Conservation (phyloP, 179 eudicot genomes). For the Patellifolia procumbens region DNA sequence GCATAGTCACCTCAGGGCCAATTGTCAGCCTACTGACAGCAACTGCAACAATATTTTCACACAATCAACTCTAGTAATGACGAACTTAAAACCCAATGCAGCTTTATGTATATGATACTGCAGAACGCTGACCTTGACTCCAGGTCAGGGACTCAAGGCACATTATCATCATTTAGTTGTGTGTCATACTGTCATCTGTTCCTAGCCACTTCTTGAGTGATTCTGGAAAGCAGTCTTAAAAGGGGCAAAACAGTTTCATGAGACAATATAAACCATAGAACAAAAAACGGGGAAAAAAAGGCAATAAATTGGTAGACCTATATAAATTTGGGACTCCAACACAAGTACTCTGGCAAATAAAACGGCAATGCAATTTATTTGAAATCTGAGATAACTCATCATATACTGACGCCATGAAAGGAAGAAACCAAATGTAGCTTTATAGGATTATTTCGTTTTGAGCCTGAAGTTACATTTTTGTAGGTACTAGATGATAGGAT, state of each 20-base stretch:
- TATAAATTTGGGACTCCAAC: no score
- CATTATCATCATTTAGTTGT: conserved; percentile 2
- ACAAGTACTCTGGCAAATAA: no score
- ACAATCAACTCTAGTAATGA: not conserved
- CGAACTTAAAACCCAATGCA: no score
- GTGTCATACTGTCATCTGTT: not conserved
- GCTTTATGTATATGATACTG: not conserved
- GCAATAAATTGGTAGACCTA: no score
- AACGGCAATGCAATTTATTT: no score
- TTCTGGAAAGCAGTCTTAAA: not conserved
- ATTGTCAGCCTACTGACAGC: not conserved
- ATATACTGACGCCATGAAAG: no score
- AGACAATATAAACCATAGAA: not conserved
- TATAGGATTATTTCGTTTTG: no score
- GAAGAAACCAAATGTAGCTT: no score
- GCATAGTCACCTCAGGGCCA: not conserved
- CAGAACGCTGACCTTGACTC: conserved; percentile 8
- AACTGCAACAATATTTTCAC: not conserved
- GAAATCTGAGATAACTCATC: no score
- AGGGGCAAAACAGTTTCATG: not conserved
- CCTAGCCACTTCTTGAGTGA: not conserved
- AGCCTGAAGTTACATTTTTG: no score
- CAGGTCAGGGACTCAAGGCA: not conserved
- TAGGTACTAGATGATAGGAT: no score
- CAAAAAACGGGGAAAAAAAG: no score